These are phyloP conservation scores for Xylaria venustula DNA, from an alignment of 495 filamentous ascomycete genomes.

Conservation along the genomic window DNA sequence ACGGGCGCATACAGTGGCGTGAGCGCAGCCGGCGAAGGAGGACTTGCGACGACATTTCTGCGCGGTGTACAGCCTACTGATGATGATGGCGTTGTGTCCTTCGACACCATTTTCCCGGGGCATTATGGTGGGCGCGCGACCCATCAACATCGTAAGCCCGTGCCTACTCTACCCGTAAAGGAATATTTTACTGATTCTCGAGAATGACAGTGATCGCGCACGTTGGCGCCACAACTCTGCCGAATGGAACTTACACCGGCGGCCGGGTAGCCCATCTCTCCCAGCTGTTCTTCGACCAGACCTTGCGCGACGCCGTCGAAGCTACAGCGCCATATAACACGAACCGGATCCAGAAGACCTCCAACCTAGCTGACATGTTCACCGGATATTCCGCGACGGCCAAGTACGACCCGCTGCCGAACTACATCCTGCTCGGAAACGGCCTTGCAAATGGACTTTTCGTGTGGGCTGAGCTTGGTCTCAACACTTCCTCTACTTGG, in stretches of 20 bases:
- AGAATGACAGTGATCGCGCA: conserved; percentile 53
- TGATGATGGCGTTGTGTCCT: conserved; percentile 53
- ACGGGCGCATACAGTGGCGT: conserved; percentile 54
- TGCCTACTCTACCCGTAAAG: no score
- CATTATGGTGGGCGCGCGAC: conserved; percentile 60
- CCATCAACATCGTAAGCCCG: conserved; percentile 59
- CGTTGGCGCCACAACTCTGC: conserved; percentile 36
- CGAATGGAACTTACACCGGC: conserved; percentile 48
- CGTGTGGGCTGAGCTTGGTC: conserved; percentile 58
- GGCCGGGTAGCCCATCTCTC: conserved; percentile 50
- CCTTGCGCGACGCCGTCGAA: conserved; percentile 50
- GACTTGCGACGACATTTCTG: conserved; percentile 47
- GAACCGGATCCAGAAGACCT: conserved; percentile 47
- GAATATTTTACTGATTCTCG: no score
- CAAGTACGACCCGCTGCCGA: conserved; percentile 40
- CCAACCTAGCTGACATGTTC: conserved; percentile 42
- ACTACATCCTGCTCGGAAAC: conserved; percentile 48
- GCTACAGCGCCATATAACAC: conserved; percentile 53
- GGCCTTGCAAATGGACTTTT: conserved; percentile 50
- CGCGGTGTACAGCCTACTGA: conserved; percentile 53
- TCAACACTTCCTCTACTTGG: conserved; percentile 48
- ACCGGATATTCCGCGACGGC: conserved; percentile 34
- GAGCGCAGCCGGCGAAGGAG: conserved; percentile 32
- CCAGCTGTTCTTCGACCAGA: conserved; percentile 60
- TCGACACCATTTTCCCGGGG: conserved; percentile 60